phyloP scores from a whole-genome alignment of 225 moss, liverwort and hornwort genomes.

The Neckera pumila region DNA sequence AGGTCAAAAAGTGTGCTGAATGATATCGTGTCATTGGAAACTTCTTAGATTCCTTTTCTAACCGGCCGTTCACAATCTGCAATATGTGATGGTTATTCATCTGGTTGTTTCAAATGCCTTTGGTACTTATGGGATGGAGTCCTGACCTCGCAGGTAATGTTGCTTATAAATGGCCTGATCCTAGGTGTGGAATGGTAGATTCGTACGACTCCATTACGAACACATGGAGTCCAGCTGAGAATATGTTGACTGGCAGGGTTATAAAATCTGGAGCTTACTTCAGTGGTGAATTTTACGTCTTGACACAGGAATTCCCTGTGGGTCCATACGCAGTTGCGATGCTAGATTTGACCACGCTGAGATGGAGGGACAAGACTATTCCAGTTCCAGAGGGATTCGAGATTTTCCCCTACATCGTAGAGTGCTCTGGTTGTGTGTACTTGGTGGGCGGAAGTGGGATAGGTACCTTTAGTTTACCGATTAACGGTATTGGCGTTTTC shows the following conservation, averaged over 20 bases:
- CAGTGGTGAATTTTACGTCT: conserved; percentile 6
- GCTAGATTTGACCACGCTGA: conserved; percentile 6
- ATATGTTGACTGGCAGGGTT: not conserved
- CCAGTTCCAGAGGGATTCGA: not conserved
- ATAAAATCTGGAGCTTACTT: conserved; percentile 10
- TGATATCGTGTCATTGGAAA: not conserved
- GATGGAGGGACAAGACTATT: conserved; percentile 12
- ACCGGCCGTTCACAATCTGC: not conserved
- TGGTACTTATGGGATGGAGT: not conserved
- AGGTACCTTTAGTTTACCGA: not conserved
- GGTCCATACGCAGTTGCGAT: not conserved
- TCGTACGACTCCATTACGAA: conserved; percentile 14
- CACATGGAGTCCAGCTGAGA: conserved; percentile 4
- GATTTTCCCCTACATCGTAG: conserved; percentile 2
- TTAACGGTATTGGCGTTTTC: conserved; percentile 16
- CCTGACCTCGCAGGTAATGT: conserved; percentile 6
- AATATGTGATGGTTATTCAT: not conserved
- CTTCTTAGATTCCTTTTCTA: not conserved
- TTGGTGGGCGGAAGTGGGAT: conserved; percentile 10
- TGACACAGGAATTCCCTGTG: not conserved
- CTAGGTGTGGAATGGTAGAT: not conserved
- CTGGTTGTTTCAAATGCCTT: not conserved
- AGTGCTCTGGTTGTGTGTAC: conserved; percentile 13
- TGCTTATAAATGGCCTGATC: not conserved
- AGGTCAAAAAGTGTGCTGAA: not conserved